phyloP scores from a whole-genome alignment of 1,284 basidiomycete genomes.

The Kalmanozyma brasiliensis region DNA sequence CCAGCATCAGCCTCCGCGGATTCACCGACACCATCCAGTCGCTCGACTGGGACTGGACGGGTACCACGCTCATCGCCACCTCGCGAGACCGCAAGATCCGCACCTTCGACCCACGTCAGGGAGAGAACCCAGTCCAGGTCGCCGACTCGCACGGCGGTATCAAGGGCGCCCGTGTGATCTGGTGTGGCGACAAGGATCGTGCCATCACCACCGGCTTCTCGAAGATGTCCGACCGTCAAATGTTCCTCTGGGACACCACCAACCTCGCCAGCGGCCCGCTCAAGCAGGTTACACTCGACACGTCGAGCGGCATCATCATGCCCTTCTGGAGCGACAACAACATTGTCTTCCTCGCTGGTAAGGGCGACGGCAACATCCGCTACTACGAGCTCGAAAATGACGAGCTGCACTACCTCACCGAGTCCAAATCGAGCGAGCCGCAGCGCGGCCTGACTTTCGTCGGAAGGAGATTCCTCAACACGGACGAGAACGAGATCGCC shows the following conservation, averaged over 20 bases:
- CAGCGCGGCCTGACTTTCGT: slow-evolving; percentile 97
- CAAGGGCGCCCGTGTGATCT: slow-evolving; percentile 88
- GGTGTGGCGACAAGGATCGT: slow-evolving; percentile 88
- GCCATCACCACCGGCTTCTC: slow-evolving; percentile 92
- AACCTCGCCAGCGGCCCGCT: slow-evolving; percentile 50
- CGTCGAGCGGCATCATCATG: slow-evolving; percentile 85
- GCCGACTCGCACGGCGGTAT: slow-evolving; percentile 91
- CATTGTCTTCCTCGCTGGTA: slow-evolving; percentile 84
- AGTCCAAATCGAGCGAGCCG: slow-evolving; percentile 89
- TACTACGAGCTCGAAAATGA: slow-evolving; percentile 93
- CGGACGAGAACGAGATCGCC: slow-evolving; percentile 92
- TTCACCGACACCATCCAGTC: slow-evolving; percentile 90
- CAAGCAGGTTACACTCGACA: slow-evolving; percentile 57
- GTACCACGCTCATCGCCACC: slow-evolving; percentile 76
- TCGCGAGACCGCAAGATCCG: slow-evolving; percentile 92
- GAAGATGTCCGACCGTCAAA: slow-evolving; percentile 91
- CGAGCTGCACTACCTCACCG: slow-evolving; percentile 74
- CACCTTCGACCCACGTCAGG: slow-evolving; percentile 86
- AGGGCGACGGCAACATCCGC: slow-evolving; percentile 68
- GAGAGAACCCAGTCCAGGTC: slow-evolving; percentile 81
- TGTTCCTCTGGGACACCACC: slow-evolving; percentile 72
- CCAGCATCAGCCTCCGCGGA: slow-evolving; percentile 74
- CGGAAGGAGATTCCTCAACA: slow-evolving; percentile 85
- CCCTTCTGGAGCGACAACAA: slow-evolving; percentile 89
- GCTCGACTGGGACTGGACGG: slow-evolving; percentile 83